These are phyloP conservation scores for Aspergillus vadensis DNA, from an alignment of 2,329 filamentous ascomycete species.

Conservation along the genomic window DNA sequence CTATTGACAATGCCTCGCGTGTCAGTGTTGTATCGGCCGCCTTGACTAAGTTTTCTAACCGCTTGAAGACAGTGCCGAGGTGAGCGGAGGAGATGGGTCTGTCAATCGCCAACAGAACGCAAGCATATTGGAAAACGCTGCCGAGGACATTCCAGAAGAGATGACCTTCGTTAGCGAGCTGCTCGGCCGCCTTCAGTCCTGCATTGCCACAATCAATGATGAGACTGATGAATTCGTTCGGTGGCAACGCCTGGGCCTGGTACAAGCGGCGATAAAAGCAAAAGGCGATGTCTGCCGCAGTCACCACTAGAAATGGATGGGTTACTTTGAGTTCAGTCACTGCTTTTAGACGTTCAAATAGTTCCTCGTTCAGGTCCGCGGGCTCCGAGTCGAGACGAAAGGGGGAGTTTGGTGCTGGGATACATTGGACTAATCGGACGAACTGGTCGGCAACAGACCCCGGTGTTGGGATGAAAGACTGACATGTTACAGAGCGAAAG, in stretches of 20 bases:
- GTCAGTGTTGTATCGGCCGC: conserved; percentile 30
- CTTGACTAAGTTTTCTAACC: conserved; percentile 30
- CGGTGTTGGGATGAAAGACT: conserved; percentile 21
- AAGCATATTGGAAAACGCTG: conserved; percentile 36
- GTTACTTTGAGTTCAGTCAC: conserved; percentile 19
- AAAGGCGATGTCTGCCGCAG: conserved; percentile 34
- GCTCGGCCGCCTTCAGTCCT: conserved; percentile 27
- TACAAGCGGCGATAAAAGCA: conserved; percentile 38
- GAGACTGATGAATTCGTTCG: conserved; percentile 25
- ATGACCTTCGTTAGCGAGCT: conserved; percentile 26
- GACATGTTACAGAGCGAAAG: conserved; percentile 29
- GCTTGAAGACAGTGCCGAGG: conserved; percentile 26
- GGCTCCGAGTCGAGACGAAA: conserved; percentile 23
- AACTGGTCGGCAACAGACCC: conserved; percentile 33
- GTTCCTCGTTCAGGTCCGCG: conserved; percentile 21
- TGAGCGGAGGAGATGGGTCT: conserved; percentile 23
- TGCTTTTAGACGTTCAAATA: conserved; percentile 28
- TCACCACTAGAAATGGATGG: conserved; percentile 33
- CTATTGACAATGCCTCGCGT: conserved; percentile 31
- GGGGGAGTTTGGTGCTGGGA: conserved; percentile 30
- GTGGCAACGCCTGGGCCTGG: conserved; percentile 27
- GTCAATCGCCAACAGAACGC: conserved; percentile 33
- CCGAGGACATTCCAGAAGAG: conserved; percentile 36
- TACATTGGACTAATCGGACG: conserved; percentile 30
- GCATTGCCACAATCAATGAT: conserved; percentile 28